These are phyloP conservation scores for Dothistroma septosporum DNA, from an alignment of 2,329 filamentous ascomycete genomes.

Conservation along the genomic window DNA sequence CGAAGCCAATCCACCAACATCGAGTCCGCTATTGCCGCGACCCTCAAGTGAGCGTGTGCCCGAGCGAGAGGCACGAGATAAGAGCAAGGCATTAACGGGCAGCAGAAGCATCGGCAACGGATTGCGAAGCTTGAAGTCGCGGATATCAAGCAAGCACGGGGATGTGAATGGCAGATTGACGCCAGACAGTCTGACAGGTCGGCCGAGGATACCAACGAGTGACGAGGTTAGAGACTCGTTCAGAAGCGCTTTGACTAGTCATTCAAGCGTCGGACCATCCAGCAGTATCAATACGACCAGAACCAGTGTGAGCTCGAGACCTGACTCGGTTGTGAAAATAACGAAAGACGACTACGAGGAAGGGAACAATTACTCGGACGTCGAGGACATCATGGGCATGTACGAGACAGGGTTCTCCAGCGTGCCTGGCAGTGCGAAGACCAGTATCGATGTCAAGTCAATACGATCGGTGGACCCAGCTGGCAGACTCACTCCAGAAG, in stretches of 20 bases:
- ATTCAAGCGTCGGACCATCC: slow-evolving; percentile 54
- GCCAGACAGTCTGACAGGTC: slow-evolving; percentile 11
- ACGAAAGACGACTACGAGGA: slow-evolving; percentile 39
- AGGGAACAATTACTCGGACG: slow-evolving; percentile 49
- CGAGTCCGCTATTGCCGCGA: slow-evolving; percentile 25
- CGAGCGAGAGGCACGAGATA: slow-evolving; percentile 3
- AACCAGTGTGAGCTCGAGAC: slow-evolving; percentile 74
- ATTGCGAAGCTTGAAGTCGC: slow-evolving; percentile 23
- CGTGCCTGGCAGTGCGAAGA: slow-evolving; percentile 24
- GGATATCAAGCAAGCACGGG: slow-evolving; percentile 13
- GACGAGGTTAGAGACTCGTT: slow-evolving; percentile 53
- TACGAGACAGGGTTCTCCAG: slow-evolving; percentile 55
- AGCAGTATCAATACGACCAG: slow-evolving; percentile 67
- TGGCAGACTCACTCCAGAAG: slow-evolving; percentile 8
- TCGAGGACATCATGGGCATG: slow-evolving; percentile 59
- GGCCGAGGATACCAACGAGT: slow-evolving; percentile 9
- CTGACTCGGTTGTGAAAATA: slow-evolving; percentile 59
- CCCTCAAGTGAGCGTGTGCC: slow-evolving; percentile 15
- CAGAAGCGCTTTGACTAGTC: slow-evolving; percentile 56
- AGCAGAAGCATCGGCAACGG: slow-evolving; percentile 25
- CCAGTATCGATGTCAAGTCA: slow-evolving; percentile 25
- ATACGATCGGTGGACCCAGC: slow-evolving; percentile 17
- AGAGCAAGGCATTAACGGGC: slow-evolving; percentile 18
- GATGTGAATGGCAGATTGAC: slow-evolving; percentile 13
- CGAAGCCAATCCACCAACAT: slow-evolving; percentile 15